These are phyloP conservation scores for Arthroderma uncinatum DNA, from an alignment of 2,329 filamentous ascomycete species.

Conservation along the genomic window DNA sequence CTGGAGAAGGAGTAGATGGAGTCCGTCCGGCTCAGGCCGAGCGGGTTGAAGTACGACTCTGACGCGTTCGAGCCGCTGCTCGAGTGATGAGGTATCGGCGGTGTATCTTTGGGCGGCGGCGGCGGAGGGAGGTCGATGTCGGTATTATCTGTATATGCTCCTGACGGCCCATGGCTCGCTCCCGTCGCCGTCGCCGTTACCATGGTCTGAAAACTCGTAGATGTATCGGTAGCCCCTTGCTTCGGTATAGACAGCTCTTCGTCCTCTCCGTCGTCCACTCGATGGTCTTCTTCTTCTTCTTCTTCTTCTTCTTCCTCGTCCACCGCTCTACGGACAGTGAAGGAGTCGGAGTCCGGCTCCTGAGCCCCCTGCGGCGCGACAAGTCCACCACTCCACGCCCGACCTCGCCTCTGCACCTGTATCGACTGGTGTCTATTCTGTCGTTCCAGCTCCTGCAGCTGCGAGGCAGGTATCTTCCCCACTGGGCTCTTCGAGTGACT, in stretches of 20 bases:
- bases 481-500: constrained; percentile 22
- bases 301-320: not conserved
- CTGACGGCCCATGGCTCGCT: constrained; percentile 13
- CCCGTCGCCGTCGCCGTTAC: constrained; percentile 12
- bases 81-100: constrained; percentile 14
- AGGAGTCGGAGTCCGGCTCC: constrained; percentile 13
- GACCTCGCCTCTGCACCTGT: constrained; percentile 29
- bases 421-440: constrained; percentile 31
- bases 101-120: constrained; percentile 29
- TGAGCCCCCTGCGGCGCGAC: constrained; percentile 2
- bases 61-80: constrained; percentile 23
- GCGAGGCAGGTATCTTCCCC: constrained; percentile 32
- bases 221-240: constrained; percentile 1
- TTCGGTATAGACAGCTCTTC: constrained; percentile 11
- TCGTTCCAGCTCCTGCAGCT: constrained; percentile 32
- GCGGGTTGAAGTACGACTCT: constrained; percentile 36
- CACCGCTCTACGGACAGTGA: not conserved
- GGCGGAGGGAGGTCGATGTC: constrained; percentile 28
- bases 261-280: not conserved
- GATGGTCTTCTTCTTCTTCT: not conserved
- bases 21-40: constrained; percentile 51
- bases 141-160: constrained; percentile 22
- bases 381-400: constrained; percentile 24
- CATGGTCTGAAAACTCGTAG: constrained; percentile 7
- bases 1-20: constrained; percentile 92